These are phyloP conservation scores for Amanita polypyramis DNA, from an alignment of 768 basidiomycete genomes.

Conservation along the genomic window DNA sequence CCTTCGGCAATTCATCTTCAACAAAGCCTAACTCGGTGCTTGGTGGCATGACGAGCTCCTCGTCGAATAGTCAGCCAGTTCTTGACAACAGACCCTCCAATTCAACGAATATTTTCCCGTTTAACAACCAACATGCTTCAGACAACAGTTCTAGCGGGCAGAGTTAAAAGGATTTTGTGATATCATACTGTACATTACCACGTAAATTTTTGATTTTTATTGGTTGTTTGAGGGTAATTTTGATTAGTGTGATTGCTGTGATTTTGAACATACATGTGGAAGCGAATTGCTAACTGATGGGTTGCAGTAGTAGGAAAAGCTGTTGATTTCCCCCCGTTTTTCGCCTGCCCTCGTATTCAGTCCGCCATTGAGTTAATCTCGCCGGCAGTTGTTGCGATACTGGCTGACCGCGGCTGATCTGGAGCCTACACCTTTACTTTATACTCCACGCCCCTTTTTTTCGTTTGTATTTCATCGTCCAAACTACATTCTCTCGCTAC, in stretches of 20 bases:
- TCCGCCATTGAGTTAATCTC: neutral
- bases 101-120: neutral
- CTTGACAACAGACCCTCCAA: neutral
- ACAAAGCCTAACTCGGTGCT: neutral
- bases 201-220: neutral
- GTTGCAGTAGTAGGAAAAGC: neutral
- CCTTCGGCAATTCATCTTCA: neutral
- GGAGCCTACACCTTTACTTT: neutral
- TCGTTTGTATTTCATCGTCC: slow-evolving; percentile 6
- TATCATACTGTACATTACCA: slow-evolving; percentile 8
- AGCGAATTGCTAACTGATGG: neutral
- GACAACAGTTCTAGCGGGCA: neutral
- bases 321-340: neutral
- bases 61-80: neutral
- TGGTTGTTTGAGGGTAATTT: neutral
- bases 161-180: neutral
- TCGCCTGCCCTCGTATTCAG: neutral
- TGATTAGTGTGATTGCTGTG: neutral
- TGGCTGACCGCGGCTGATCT: slow-evolving; percentile 1
- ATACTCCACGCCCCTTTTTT: neutral
- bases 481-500: slow-evolving; percentile 6
- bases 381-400: neutral
- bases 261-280: neutral
- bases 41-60: neutral
- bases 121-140: neutral